These are phyloP conservation scores for Amaranthus tricolor DNA, from an alignment of 179 eudicot species.

Conservation along the genomic window DNA sequence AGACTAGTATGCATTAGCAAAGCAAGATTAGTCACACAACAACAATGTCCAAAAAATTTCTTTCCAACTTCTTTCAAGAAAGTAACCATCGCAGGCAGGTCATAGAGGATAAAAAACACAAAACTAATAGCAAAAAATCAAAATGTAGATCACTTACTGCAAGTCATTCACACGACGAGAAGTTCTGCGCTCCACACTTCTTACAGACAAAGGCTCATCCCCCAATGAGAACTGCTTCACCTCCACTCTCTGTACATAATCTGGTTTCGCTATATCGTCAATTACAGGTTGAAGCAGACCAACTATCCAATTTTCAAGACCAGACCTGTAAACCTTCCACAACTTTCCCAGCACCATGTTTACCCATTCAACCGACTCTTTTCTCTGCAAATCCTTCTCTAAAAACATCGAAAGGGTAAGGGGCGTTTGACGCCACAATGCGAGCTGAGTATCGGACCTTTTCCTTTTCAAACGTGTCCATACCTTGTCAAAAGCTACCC, in stretches of 20 bases:
- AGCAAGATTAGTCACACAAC: neutral
- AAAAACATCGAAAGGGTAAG: slow-evolving; percentile 61
- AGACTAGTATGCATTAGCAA: neutral
- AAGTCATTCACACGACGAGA: slow-evolving; percentile 87
- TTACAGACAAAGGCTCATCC: slow-evolving; percentile 87
- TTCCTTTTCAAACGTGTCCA: slow-evolving; percentile 70
- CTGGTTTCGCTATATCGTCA: slow-evolving; percentile 79
- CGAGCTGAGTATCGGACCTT: slow-evolving; percentile 35
- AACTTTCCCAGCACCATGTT: slow-evolving; percentile 96
- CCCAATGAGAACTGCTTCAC: slow-evolving; percentile 93
- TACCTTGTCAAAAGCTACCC: slow-evolving; percentile 80
- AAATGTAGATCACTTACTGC: slow-evolving; percentile 58
- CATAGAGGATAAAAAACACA: neutral
- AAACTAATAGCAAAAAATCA: neutral
- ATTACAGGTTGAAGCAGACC: slow-evolving; percentile 95
- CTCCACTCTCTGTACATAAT: slow-evolving; percentile 91
- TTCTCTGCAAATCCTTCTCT: slow-evolving; percentile 94
- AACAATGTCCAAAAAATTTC: neutral
- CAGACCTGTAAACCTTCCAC: slow-evolving; percentile 88
- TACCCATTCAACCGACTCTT: slow-evolving; percentile 98
- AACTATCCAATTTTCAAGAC: slow-evolving; percentile 84
- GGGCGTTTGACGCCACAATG: slow-evolving; percentile 65
- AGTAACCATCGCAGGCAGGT: neutral
- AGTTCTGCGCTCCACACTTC: slow-evolving; percentile 92
- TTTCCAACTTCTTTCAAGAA: neutral